Base-by-base conservation (phyloP, 441 rosid genomes). In the Aleurites moluccanus region DNA sequence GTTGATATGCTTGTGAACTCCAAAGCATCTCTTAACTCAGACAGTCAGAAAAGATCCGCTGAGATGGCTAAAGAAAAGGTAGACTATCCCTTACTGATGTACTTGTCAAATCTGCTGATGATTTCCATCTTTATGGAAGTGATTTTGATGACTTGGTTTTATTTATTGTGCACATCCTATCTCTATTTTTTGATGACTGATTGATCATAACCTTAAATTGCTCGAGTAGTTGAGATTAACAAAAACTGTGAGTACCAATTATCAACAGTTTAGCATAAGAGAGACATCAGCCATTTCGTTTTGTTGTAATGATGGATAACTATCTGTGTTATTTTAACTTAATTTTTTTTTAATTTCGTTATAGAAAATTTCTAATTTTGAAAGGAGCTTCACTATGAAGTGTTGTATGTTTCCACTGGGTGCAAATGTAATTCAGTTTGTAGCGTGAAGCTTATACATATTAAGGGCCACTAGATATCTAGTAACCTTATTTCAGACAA, bases 1-100 rank as follows among this genome's bases (percentile, higher is more conserved):
- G 94, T 82, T 74, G 88, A 83, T 47, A 30, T 85, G 74, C 73
- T 82, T 75, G 79, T 83, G 33, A 86, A 88, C 69, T 80, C 91
- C 65, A 96, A 90, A 86, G 42, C 57, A 35, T 63, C 86, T n/a
- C 70, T 33, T 57, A 83, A 78, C 49, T 69, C 81, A 30, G 80
- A 86, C 75, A 86, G 76, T 76, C 85, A 6, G 82, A 91, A 87
- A 74, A 85, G 79, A 62, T 82, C 79, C 33, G 99, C 99, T 69
- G 98, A 93, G 77, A 86, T 83, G 73, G 96, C 97, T 68, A 96
- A 96, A 87, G 99, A 93, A 79, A 96, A 88, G 97, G 98, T 89
- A 64, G 21, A 69, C 11, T 56, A 20, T 49, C 33, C 42, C 42
- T 60, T 28, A 49, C 44, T 35, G 20, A 10, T 53, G 2, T 70